Evolutionary conservation across 768 basidiomycete genomes (phyloP).

Genomic region (Tricholomella constricta): DNA sequence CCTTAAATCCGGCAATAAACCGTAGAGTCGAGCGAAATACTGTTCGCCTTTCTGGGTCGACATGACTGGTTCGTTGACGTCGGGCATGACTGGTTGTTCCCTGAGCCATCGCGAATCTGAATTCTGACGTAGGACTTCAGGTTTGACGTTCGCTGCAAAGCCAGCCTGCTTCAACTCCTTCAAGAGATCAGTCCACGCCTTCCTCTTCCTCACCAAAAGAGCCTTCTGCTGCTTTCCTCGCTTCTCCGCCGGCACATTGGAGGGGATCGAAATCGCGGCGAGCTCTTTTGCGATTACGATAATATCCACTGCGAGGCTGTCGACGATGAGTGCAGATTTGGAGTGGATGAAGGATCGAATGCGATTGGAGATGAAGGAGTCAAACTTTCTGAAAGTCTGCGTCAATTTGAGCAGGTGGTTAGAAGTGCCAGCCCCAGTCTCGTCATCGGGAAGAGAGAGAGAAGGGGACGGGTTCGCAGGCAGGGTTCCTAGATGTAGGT

Average conservation of each 20-base stretch:
- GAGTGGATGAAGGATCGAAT: slow-evolving; percentile 45
- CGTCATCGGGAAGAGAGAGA: slow-evolving; percentile 16
- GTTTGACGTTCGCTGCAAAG: slow-evolving; percentile 68
- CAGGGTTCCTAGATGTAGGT: slow-evolving; percentile 4
- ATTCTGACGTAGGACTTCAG: slow-evolving; percentile 63
- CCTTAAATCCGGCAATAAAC: slow-evolving; percentile 67
- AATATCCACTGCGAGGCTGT: slow-evolving; percentile 62
- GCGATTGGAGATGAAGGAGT: slow-evolving; percentile 40
- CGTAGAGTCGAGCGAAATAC: slow-evolving; percentile 67
- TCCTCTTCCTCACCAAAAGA: slow-evolving; percentile 78
- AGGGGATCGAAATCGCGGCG: slow-evolving; percentile 44
- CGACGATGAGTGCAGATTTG: slow-evolving; percentile 43
- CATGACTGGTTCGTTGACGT: slow-evolving; percentile 18
- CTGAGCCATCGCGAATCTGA: slow-evolving; percentile 61
- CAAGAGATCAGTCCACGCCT: slow-evolving; percentile 88
- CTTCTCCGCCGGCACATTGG: slow-evolving; percentile 45
- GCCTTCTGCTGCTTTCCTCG: slow-evolving; percentile 70
- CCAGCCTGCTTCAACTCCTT: slow-evolving; percentile 86
- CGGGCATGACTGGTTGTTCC: slow-evolving; percentile 53
- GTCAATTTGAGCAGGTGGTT: slow-evolving; percentile 50
- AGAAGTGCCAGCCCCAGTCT: slow-evolving; percentile 14
- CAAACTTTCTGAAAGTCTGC: slow-evolving; percentile 54
- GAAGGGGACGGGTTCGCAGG: not conserved
- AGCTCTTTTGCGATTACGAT: slow-evolving; percentile 64
- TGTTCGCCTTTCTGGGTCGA: slow-evolving; percentile 49